These are phyloP conservation scores for Ambrosia hybrid DNA, from an alignment of 140 eudicot genomes.

Conservation along the genomic window DNA sequence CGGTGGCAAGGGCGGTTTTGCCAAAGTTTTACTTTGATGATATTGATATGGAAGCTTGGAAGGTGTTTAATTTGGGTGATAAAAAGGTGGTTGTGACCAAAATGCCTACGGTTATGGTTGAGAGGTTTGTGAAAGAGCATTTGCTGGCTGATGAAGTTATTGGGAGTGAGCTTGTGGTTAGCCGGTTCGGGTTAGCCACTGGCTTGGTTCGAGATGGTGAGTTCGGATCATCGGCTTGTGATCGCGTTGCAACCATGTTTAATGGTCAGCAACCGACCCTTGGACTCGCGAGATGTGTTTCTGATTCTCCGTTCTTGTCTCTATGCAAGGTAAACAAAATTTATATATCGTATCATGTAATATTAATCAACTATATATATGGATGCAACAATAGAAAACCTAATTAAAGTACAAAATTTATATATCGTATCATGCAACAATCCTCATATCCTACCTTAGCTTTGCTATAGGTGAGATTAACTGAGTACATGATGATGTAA, in stretches of 20 bases:
- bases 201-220: constrained; percentile 53
- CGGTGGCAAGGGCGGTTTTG: constrained; percentile 89
- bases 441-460: no score
- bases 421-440: no score
- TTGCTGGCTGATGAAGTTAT: constrained; percentile 72
- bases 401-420: no score
- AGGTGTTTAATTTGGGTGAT: constrained; percentile 56
- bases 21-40: constrained; percentile 88
- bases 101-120: constrained; percentile 82
- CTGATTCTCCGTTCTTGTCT: constrained; percentile 45
- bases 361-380: no score
- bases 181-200: constrained; percentile 72
- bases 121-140: constrained; percentile 85
- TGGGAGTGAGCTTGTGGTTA: constrained; percentile 73
- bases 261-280: constrained; percentile 45
- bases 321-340: constrained; percentile 55
- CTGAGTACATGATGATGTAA: no score
- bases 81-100: constrained; percentile 74
- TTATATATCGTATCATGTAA: no score
- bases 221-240: constrained; percentile 31
- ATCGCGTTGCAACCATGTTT: constrained; percentile 42
- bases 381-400: no score
- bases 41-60: constrained; percentile 77
- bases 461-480: no score
- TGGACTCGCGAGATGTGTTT: constrained; percentile 52